These are phyloP conservation scores for Aspergillus fumigatiaffinis DNA, from an alignment of 2,329 filamentous ascomycete genomes.

Conservation along the genomic window DNA sequence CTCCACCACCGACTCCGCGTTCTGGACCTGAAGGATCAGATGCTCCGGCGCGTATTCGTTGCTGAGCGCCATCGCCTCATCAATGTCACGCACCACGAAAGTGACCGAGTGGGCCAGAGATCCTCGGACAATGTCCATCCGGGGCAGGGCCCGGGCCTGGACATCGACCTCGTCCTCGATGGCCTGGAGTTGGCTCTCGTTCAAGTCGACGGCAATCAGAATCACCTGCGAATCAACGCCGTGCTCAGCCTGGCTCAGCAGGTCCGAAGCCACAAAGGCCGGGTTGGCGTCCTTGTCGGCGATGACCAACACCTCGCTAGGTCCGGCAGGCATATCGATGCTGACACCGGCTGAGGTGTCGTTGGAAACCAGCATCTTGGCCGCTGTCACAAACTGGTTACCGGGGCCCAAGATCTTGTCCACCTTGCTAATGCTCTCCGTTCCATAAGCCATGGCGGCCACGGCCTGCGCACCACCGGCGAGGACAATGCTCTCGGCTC, in stretches of 20 bases:
- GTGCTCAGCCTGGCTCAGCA: slow-evolving; percentile 94
- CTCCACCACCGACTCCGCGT: slow-evolving; percentile 70
- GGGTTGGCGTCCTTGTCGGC: slow-evolving; percentile 86
- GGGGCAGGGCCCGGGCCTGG: slow-evolving; percentile 80
- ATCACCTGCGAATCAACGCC: slow-evolving; percentile 95
- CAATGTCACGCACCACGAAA: slow-evolving; percentile 66
- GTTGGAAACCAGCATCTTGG: slow-evolving; percentile 97
- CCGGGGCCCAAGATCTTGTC: slow-evolving; percentile 98
- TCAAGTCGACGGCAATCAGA: slow-evolving; percentile 77
- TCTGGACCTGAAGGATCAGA: slow-evolving; percentile 81
- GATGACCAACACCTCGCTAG: slow-evolving; percentile 93
- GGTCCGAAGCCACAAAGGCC: slow-evolving; percentile 90
- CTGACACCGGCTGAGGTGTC: slow-evolving; percentile 92
- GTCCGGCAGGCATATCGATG: slow-evolving; percentile 98
- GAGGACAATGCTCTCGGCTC: slow-evolving; percentile 91
- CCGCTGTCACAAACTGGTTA: slow-evolving; percentile 97
- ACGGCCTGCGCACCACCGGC: slow-evolving; percentile 94
- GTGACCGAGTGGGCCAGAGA: slow-evolving; percentile 90
- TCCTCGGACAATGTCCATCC: slow-evolving; percentile 88
- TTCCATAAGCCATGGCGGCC: slow-evolving; percentile 95
- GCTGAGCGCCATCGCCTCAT: slow-evolving; percentile 75
- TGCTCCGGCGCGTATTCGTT: slow-evolving; percentile 97
- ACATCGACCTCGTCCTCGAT: slow-evolving; percentile 89
- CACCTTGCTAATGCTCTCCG: slow-evolving; percentile 88
- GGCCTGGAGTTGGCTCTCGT: slow-evolving; percentile 66